phyloP scores from a whole-genome alignment of 768 basidiomycete species.

The Aureoboletus auriporus region DNA sequence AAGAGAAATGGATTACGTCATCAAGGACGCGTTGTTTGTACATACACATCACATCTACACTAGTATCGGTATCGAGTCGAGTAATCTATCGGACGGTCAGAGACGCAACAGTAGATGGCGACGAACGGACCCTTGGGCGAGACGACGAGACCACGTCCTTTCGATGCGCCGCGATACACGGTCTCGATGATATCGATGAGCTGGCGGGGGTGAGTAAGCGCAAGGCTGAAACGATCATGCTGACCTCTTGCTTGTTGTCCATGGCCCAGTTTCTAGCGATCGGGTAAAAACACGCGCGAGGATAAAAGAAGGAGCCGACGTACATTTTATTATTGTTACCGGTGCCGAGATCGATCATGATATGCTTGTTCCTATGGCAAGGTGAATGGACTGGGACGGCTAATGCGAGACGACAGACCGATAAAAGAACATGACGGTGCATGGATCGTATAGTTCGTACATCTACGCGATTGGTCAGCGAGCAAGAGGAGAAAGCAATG shows the following conservation, averaged over 20 bases:
- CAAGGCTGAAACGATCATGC: neutral
- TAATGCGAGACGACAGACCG: conserved; percentile 49
- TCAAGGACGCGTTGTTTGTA: conserved; percentile 17
- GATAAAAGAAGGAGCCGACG: conserved; percentile 25
- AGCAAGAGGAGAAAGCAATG: neutral
- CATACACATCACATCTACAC: neutral
- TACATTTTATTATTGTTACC: conserved; percentile 99
- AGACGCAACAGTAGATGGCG: neutral
- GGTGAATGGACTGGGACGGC: neutral
- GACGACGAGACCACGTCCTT: conserved; percentile 96
- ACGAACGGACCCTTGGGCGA: conserved; percentile 78
- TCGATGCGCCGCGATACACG: conserved; percentile 95
- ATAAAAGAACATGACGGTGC: conserved; percentile 98
- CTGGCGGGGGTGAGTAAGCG: conserved; percentile 35
- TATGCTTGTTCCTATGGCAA: conserved; percentile 82
- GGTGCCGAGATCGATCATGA: conserved; percentile 99
- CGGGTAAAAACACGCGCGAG: neutral
- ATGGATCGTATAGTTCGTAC: conserved; percentile 98
- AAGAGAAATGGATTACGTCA: conserved; percentile 20
- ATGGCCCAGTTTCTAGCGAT: conserved; percentile 93
- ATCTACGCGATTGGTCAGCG: conserved; percentile 50
- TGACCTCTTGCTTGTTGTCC: conserved; percentile 95
- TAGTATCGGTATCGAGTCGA: conserved; percentile 79
- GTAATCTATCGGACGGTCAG: conserved; percentile 49
- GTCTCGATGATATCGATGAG: conserved; percentile 98